Percentiles rank a stretch among this genome's conserved stretches.
These are phyloP conservation scores for Prinsepia uniflora DNA, from an alignment of 306 rosid species.

Conservation along the genomic window DNA sequence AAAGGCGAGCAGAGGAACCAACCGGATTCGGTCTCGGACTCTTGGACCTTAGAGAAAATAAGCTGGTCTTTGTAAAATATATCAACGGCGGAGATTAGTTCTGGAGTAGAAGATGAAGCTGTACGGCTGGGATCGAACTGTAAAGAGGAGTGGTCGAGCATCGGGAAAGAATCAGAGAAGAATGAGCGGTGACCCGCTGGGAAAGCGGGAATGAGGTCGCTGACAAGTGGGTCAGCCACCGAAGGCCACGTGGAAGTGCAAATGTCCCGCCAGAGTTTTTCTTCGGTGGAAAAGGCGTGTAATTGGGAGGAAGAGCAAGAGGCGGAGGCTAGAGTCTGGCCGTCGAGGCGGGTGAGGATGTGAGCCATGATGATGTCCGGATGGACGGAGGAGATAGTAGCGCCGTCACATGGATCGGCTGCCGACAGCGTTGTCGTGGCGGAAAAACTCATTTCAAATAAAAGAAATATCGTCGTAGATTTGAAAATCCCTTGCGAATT, in stretches of 20 bases:
- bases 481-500: background rate
- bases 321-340: conserved; percentile 52
- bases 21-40: conserved; percentile 34
- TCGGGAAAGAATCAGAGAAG: conserved; percentile 71
- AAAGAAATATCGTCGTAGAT: background rate
- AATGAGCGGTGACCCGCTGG: conserved; percentile 56
- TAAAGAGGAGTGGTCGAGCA: conserved; percentile 23
- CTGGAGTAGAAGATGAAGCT: conserved; percentile 9
- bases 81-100: conserved; percentile 70
- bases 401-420: conserved; percentile 7
- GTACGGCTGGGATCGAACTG: background rate
- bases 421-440: background rate
- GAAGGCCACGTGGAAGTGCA: conserved; percentile 74
- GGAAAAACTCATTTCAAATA: conserved; percentile 22
- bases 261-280: conserved; percentile 54
- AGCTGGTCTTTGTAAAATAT: conserved; percentile 41
- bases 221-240: conserved; percentile 26
- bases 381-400: conserved; percentile 46
- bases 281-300: conserved; percentile 51
- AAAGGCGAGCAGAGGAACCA: conserved; percentile 72
- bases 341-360: conserved; percentile 75
- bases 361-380: conserved; percentile 58
- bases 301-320: conserved; percentile 45
- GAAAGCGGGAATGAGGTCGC: conserved; percentile 40
- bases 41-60: conserved; percentile 48